phyloP scores from a whole-genome alignment of 345 rosid genomes.

The Gossypium sturtianum region DNA sequence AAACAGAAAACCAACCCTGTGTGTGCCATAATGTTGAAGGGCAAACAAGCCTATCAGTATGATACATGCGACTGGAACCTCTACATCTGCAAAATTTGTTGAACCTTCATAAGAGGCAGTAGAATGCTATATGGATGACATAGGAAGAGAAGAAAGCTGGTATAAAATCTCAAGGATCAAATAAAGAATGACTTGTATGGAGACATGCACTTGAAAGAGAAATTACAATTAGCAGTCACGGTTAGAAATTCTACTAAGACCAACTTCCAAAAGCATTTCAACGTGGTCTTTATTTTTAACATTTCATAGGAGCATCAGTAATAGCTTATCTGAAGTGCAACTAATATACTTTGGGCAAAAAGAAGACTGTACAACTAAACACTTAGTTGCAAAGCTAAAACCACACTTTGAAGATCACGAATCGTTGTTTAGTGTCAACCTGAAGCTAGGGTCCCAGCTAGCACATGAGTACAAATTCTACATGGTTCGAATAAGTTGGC shows the following conservation, averaged over 20 bases:
- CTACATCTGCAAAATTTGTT: slow-evolving; percentile 49
- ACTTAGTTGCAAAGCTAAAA: background rate
- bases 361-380: background rate
- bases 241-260: background rate
- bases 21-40: slow-evolving; percentile 78
- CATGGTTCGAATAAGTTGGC: background rate
- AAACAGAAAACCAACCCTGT: slow-evolving; percentile 68
- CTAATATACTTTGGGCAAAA: background rate
- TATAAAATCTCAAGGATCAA: background rate
- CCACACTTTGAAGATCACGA: background rate
- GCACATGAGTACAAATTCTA: background rate
- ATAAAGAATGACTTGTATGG: background rate
- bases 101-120: slow-evolving; percentile 3
- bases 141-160: background rate
- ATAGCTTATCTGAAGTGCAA: background rate
- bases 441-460: background rate
- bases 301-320: background rate
- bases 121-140: background rate
- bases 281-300: background rate
- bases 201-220: background rate
- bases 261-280: background rate
- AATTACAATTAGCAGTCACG: background rate
- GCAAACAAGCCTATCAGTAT: slow-evolving; percentile 65
- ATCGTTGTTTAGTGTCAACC: background rate
- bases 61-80: slow-evolving; percentile 65